Evolutionary conservation across 495 filamentous ascomycete genomes (phyloP).

Genomic region (Sordaria brevicollis): DNA sequence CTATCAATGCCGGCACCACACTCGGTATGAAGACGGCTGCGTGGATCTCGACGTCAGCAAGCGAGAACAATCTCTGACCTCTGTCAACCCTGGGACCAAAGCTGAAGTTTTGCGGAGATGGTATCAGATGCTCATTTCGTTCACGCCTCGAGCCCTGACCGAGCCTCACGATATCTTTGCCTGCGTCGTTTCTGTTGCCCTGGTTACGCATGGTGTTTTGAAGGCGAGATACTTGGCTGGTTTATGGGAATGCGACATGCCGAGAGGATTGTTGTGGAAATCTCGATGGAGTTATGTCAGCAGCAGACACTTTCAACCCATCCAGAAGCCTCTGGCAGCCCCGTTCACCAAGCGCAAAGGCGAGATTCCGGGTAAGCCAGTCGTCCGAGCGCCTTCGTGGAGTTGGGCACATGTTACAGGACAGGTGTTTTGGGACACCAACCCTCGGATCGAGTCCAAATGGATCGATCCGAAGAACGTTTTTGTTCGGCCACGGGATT

Average conservation of each 20-base stretch:
- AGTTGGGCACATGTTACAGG: neutral
- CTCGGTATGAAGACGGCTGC: neutral
- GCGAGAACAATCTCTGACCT: neutral
- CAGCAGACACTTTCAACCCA: neutral
- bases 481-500: neutral
- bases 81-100: neutral
- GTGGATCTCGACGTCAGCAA: neutral
- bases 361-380: neutral
- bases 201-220: neutral
- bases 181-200: neutral
- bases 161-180: constrained; percentile 1
- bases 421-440: neutral
- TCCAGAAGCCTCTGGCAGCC: neutral
- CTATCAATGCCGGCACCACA: neutral
- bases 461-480: neutral
- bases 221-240: neutral
- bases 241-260: neutral
- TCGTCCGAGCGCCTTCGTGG: neutral
- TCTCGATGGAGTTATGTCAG: neutral
- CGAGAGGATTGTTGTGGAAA: neutral
- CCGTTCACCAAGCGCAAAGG: neutral
- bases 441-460: neutral
- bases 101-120: neutral
- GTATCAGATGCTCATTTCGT: neutral
- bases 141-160: neutral